Conservation (phyloP, 2,329 filamentous ascomycete species). For the Gaeumannomyces sp. region DNA sequence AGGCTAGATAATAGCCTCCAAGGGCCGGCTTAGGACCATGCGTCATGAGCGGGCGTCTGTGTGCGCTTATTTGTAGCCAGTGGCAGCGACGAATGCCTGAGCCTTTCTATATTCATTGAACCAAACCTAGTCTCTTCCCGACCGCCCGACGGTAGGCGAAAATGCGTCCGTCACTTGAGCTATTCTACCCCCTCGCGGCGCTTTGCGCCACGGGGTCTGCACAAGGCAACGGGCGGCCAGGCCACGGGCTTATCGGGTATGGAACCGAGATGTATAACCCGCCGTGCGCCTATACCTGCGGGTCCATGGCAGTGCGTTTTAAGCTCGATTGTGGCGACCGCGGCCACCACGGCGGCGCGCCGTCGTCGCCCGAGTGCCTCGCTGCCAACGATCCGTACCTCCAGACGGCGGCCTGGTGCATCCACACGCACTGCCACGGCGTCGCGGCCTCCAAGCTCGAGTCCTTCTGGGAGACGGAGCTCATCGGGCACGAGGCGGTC, state of each 20-base stretch:
- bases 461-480: not conserved
- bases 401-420: conserved; percentile 23
- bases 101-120: too few species aligned
- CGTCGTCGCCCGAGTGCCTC: not conserved
- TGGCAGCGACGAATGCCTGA: too few species aligned
- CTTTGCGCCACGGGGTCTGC: not conserved
- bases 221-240: not conserved
- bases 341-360: too few species aligned
- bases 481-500: not conserved
- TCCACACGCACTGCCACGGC: conserved; percentile 11
- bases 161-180: not conserved
- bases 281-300: conserved; percentile 1
- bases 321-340: not conserved
- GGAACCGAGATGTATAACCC: conserved; percentile 3
- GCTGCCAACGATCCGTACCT: conserved; percentile 20
- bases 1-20: too few species aligned
- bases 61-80: too few species aligned
- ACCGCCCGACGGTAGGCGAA: not conserved
- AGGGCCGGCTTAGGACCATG: too few species aligned
- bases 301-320: not conserved
- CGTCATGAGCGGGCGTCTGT: too few species aligned
- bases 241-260: conserved; percentile 1
- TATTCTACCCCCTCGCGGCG: not conserved
- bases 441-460: not conserved
- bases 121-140: too few species aligned